Evolutionary conservation across 495 filamentous ascomycete genomes (phyloP), one percentile per base, ranked within the genome.

Genomic region (Xylaria castorea): DNA sequence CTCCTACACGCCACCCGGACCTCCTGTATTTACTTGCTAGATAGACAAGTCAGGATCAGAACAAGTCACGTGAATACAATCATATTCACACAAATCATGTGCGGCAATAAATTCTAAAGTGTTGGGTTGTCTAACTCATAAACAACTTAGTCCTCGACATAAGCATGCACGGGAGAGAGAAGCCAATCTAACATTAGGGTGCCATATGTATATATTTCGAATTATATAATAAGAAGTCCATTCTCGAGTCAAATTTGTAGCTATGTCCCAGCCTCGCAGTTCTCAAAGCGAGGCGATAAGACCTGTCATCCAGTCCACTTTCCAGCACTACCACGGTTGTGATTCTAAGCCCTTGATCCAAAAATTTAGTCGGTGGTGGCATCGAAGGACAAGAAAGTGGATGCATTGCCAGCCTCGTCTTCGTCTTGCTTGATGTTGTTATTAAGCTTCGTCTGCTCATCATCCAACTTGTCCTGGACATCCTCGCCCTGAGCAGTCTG

Each of bases 341-440:
- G 42, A 22, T 38, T 36, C 36, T 57, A 16, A 5, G 1, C 34
- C 58, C 9, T 38, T 20, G 12, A 3, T n/a, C 4, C 3, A 11
- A 3, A 12, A 18, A 38, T 18, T 38, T 75, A 80, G 16, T 51
- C 20, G 50, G 78, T 80, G 20, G 65, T 72, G n/a, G 78, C 78
- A 60, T 77, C 65, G 48, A 80, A 78, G 0, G 71, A 73, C 51
- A 80, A 44, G 72, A 68, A 69, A 42, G 76, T 78, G 2, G 78
- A 80, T 0, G 66, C 36, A 0, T 79, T 75, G 38, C 83, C 83
- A 8, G 81, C 80, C 51, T 78, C 80, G 44, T 78, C 79, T 72
- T 80, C 77, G 57, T 84, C 83, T 44, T 83, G 74, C 22, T 74
- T 70, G 62, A 87, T 82, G 70, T 86, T 86, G 65, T 82, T 86